phyloP scores from a whole-genome alignment of 202 grass and related monocot genomes.

The Thinopyrum obtusiflorum region DNA sequence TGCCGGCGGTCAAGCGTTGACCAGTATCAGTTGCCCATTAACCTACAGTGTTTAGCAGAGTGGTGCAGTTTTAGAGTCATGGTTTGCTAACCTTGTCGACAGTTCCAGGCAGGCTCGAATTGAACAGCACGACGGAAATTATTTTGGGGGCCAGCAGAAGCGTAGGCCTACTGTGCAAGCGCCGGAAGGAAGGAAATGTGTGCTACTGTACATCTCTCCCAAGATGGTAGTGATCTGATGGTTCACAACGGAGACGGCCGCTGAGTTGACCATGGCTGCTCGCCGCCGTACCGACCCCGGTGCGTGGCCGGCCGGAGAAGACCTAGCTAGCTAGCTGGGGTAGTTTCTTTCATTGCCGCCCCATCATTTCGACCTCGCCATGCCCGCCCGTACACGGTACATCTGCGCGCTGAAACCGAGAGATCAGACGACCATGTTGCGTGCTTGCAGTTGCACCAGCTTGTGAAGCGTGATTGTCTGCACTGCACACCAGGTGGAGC shows the following conservation, averaged over 20 bases:
- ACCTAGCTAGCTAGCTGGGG: not conserved
- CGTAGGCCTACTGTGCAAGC: too few species aligned
- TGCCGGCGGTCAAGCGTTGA: not conserved
- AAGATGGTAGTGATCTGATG: not conserved
- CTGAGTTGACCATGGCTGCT: not conserved
- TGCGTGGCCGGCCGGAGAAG: not conserved
- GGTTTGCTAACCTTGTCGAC: not conserved
- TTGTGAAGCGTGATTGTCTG: not conserved
- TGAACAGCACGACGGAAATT: too few species aligned
- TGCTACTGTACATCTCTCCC: not conserved
- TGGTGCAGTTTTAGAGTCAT: too few species aligned
- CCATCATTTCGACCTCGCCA: not conserved
- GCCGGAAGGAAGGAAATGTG: not conserved
- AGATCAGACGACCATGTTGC: not conserved
- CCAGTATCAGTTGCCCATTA: not conserved
- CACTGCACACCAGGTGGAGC: not conserved
- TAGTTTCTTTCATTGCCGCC: not conserved
- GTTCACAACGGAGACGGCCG: not conserved
- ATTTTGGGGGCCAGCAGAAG: too few species aligned
- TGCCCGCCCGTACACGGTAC: too few species aligned
- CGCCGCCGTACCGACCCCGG: not conserved
- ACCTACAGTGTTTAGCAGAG: not conserved
- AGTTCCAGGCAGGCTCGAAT: too few species aligned
- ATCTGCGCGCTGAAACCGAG: conserved; percentile 2
- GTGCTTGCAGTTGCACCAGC: not conserved